Conservation (phyloP, 352 stramenopile genomes). For the Blastocystis sp. region DNA sequence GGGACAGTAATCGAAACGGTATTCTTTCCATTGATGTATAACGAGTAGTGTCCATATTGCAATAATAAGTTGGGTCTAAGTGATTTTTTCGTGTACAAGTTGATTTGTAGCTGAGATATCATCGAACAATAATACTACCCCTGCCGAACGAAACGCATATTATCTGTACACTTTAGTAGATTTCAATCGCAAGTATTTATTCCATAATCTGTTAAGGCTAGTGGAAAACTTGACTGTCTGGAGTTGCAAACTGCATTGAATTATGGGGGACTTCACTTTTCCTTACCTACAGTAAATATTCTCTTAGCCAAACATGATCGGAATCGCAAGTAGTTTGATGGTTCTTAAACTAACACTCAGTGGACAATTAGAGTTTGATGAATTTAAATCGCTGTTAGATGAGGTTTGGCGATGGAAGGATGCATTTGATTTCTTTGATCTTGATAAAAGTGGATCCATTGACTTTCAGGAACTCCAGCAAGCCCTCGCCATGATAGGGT, state of each 20-base stretch:
- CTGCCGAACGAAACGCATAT: constrained; percentile 30
- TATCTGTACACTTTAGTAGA: constrained; percentile 59
- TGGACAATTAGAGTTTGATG: constrained; percentile 54
- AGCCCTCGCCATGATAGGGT: constrained; percentile 38
- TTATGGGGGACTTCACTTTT: constrained; percentile 56
- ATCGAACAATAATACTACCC: not conserved
- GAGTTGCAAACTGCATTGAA: constrained; percentile 55
- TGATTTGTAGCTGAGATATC: not conserved
- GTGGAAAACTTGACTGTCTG: constrained; percentile 46
- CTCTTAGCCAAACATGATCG: constrained; percentile 50
- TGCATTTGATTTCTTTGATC: constrained; percentile 62
- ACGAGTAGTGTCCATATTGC: constrained; percentile 49
- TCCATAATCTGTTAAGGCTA: not conserved
- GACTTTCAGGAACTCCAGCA: constrained; percentile 56
- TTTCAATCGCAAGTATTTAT: constrained; percentile 49
- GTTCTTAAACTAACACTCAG: not conserved
- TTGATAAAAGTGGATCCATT: constrained; percentile 60
- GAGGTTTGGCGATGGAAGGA: constrained; percentile 63
- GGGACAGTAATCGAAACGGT: constrained; percentile 20
- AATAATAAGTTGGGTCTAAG: not conserved
- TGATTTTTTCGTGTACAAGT: not conserved
- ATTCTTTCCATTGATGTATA: not conserved
- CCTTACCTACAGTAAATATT: constrained; percentile 60
- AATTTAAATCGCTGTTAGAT: constrained; percentile 53
- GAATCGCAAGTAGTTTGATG: constrained; percentile 38